These are phyloP conservation scores for Clarkia xantiana DNA, from an alignment of 345 rosid genomes.

Conservation along the genomic window DNA sequence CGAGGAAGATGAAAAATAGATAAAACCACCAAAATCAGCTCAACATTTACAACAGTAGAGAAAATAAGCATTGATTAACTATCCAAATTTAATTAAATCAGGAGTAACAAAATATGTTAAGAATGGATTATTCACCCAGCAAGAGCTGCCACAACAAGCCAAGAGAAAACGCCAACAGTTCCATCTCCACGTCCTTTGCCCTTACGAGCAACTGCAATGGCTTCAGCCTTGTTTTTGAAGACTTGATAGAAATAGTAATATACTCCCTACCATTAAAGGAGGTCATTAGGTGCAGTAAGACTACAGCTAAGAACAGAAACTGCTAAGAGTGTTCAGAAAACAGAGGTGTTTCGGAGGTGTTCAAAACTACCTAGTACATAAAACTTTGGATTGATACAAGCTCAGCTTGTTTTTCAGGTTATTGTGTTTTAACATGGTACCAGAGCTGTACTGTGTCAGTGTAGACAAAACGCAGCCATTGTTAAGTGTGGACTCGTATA, in stretches of 20 bases:
- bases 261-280: conserved; percentile 31
- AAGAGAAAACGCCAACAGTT: conserved; percentile 41
- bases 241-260: conserved; percentile 60
- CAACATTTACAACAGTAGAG: neutral
- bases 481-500: too few species aligned
- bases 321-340: neutral
- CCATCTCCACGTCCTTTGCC: conserved; percentile 42
- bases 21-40: neutral
- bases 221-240: conserved; percentile 52
- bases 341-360: neutral
- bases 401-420: too few species aligned
- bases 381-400: too few species aligned
- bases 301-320: neutral
- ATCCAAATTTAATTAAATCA: neutral
- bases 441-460: too few species aligned
- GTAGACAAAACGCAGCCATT: too few species aligned
- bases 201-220: conserved; percentile 32
- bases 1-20: conserved; percentile 1
- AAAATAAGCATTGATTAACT: too few species aligned
- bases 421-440: too few species aligned
- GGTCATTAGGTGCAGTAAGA: neutral
- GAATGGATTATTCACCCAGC: conserved; percentile 32
- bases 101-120: neutral
- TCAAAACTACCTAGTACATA: too few species aligned
- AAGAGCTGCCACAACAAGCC: conserved; percentile 58